Base-by-base conservation (phyloP, 495 filamentous ascomycete genomes). In the Penicillium cinerascens region DNA sequence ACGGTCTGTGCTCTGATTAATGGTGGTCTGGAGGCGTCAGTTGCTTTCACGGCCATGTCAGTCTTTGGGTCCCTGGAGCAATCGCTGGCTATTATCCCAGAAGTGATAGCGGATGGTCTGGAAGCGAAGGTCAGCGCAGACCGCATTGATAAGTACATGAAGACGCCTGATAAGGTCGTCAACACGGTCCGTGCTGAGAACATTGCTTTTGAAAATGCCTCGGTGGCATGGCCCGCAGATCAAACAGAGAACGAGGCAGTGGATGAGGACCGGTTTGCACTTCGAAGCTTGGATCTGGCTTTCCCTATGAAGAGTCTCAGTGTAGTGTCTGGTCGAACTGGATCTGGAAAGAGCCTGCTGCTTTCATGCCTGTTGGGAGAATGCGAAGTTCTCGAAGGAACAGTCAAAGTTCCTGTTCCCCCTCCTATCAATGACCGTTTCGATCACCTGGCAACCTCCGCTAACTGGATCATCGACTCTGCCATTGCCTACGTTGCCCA, bases 1-100 rank as follows among this genome's bases (percentile, higher is more conserved):
- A 79, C 84, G 0, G 77, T 84, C 6, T 92, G 92, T 59, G 82
- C 87, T 3, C 39, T 78, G 8, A 58, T 86, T 0, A 60, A 87
- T 47, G 83, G 85, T 2, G 68, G 74, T 0, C 72, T 95, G 4
- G 75, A 82, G 1, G 82, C 90, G 3, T 89, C 88, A 0, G 81
- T 91, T 15, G 90, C 90, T 2, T 95, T 95, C 55, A 91, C 91
- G 13, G 82, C 87, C 43, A 77, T 95, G 40, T 79, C 84, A 2
- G 73, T 95, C 27, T 92, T 95, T 66, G 79, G 76, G 33, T 73
- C 78, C 11, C 77, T 95, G 38, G 89, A 93, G 62, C 73, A 81
- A 25, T 82, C 84, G 0, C 67, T 95, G 1, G 81, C 84, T 6
- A 72, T 87, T 20, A 66, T 93, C 33, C 89, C 89, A 2, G 87